A percentile compares a stretch with the other conserved stretches of the same genome.
phyloP scores from a whole-genome alignment of 257 asterid genomes.

The Verbascum thapsus region DNA sequence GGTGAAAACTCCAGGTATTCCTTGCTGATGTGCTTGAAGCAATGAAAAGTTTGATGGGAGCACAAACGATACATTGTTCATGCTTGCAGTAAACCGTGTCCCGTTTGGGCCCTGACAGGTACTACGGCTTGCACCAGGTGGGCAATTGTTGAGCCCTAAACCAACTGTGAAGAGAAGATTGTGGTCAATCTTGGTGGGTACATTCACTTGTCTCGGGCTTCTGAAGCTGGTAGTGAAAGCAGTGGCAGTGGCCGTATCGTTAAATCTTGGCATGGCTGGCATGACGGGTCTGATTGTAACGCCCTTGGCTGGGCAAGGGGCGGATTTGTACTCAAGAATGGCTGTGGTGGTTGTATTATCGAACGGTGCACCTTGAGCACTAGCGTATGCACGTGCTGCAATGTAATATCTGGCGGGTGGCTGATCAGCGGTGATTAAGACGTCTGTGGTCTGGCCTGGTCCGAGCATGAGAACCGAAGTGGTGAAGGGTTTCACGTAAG shows the following conservation, averaged over 20 bases:
- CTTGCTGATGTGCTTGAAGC: slow-evolving; percentile 71
- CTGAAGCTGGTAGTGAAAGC: slow-evolving; percentile 66
- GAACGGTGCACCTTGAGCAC: slow-evolving; percentile 82
- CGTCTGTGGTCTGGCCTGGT: slow-evolving; percentile 90
- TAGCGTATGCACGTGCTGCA: slow-evolving; percentile 77
- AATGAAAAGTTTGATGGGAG: slow-evolving; percentile 72
- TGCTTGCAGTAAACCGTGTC: slow-evolving; percentile 76
- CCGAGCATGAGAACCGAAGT: slow-evolving; percentile 85
- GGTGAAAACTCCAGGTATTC: slow-evolving; percentile 73
- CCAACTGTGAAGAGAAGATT: slow-evolving; percentile 69
- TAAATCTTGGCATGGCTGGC: slow-evolving; percentile 69
- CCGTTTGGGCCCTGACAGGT: slow-evolving; percentile 91
- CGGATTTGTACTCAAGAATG: slow-evolving; percentile 68
- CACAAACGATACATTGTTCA: slow-evolving; percentile 73
- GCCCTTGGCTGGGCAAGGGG: slow-evolving; percentile 73
- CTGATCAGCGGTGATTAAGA: slow-evolving; percentile 66
- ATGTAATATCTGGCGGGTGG: slow-evolving; percentile 76
- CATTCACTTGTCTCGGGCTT: slow-evolving; percentile 52
- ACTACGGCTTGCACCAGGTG: slow-evolving; percentile 50
- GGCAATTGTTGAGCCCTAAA: slow-evolving; percentile 68
- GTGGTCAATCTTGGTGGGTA: slow-evolving; percentile 66
- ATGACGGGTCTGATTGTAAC: slow-evolving; percentile 43
- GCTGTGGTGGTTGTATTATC: slow-evolving; percentile 91
- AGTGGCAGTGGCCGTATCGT: slow-evolving; percentile 74
- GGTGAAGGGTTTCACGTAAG: slow-evolving; percentile 75